Evolutionary conservation across 164 flowering plant genomes (phyloP), one percentile per base, ranked within the genome.

Genomic region (Paratinospora sagittata): DNA sequence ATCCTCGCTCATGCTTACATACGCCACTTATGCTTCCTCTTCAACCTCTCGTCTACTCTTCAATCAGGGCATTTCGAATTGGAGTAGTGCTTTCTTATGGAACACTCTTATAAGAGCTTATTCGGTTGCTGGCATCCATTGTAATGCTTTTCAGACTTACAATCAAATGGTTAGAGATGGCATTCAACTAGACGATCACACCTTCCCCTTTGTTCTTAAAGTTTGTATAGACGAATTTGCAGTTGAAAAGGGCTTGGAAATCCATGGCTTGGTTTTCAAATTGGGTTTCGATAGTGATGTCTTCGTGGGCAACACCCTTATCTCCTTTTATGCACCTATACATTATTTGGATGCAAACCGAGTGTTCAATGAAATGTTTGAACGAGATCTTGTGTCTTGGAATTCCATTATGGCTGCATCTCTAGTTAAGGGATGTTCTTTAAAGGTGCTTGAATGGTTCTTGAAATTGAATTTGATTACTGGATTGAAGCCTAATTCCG

Each of bases 321-420:
- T 80, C 66, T n/a, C 69, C 58, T 80, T 79, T 43, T 82, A 80
- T 62, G 77, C 79, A 0, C 27, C 57, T 41, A 70, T 71, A 24
- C 61, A 58, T 45, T 66, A 81, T 67, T 36, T 14, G 6, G 70
- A 74, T 47, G 84, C 77, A 0, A 26, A n/a, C 71, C 79, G 39
- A 45, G 79, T 84, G 84, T 87, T 89, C 57, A 86, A 81, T 58
- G 93, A 82, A 84, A 87, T 89, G 90, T 49, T 24, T 73, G 87
- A 83, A 36, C 79, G 87, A 67, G 90, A 89, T 76, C 70, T 80
- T 60, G 83, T 89, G 39, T 84, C 90, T 0, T 89, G 91, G 89
- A 89, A 89, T 76, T 84, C 87, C 2, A 24, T 81, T 39, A 77
- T 89, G 52, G 80, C 81, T 61, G 81, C 78, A 33, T 79, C 72